Conservation (phyloP, 176 grass and related monocot genomes). For the Aechmea fasciata region DNA sequence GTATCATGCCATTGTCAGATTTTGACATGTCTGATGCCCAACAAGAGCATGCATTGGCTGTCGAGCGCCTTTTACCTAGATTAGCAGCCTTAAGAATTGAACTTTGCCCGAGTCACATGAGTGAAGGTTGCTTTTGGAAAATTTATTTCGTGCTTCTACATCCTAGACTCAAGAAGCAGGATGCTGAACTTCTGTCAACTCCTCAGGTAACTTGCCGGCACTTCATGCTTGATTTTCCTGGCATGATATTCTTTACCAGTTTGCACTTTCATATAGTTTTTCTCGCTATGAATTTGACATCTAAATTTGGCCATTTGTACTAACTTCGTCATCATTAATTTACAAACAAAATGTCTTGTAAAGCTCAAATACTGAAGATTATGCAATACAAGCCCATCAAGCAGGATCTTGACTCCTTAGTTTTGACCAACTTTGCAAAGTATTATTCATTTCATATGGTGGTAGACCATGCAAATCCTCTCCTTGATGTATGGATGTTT, state of each 20-base stretch:
- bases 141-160: constrained; percentile 97
- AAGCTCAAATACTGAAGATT: not conserved
- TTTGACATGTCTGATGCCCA: constrained; percentile 93
- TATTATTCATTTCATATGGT: too few relatives aligned
- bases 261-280: not conserved
- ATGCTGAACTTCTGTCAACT: constrained; percentile 79
- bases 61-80: constrained; percentile 64
- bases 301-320: not conserved
- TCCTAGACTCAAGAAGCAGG: constrained; percentile 75
- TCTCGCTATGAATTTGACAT: not conserved
- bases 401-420: not conserved
- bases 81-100: constrained; percentile 81
- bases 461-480: too few relatives aligned
- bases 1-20: constrained; percentile 27
- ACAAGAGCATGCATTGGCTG: constrained; percentile 66
- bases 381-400: too few relatives aligned
- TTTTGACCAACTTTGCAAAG: not conserved
- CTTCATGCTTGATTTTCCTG: not conserved
- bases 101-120: constrained; percentile 81
- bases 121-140: constrained; percentile 90
- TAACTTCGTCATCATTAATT: not conserved
- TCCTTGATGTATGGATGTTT: too few relatives aligned
- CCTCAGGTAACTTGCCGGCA: constrained; percentile 46
- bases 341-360: not conserved
- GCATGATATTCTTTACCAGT: not conserved